Base-by-base conservation (phyloP, 805 yeast genomes). In the Starmerella stigmatis region DNA sequence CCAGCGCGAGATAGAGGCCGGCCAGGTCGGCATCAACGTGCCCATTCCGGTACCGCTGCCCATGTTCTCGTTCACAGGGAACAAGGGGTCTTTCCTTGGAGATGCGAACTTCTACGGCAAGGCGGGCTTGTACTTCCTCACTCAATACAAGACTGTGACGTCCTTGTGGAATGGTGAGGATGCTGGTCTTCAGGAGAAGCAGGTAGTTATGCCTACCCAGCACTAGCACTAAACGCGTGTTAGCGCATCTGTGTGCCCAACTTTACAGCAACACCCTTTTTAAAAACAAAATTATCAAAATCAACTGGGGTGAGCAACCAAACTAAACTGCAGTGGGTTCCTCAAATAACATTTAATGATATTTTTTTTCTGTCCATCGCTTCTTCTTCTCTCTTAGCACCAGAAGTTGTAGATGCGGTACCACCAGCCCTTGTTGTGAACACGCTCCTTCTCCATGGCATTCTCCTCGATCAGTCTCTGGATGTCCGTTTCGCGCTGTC, bases 21-120 rank as follows among this genome's bases (percentile, higher is more conserved):
- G 88, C 26, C 86, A 80, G 64, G 82, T 80, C 41, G 88, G 88
- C 45, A 70, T 80, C 55, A 80, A 80, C 57, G 85, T 80, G 29
- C 86, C 88, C 13, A 81, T 80, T 50, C 88, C 88, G 5, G 88
- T 80, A 16, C 88, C 88, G 41, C 67, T 81, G 61, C 86, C 88
- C 48, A 78, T 81, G 83, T 80, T 80, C 64, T 77, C 84, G 3
- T 80, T 80, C 67, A 81, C 88, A 11, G 88, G 88, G 22, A 75
- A 75, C 62, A 78, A 78, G 65, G 81, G 76, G 30, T 78, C 84
- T 6, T 79, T 81, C 73, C 69, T 79, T 53, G 88, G 88, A 28
- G 86, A 81, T 60, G 72, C 81, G 70, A 81, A 81, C 68, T 80
- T 80, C 62, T 80, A 80, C 64, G 88, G 88, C 48, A 77, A 79